A percentile compares a stretch with the other conserved stretches of the same genome.
phyloP scores from a whole-genome alignment of 495 filamentous ascomycete genomes.

The Niebla homalea region DNA sequence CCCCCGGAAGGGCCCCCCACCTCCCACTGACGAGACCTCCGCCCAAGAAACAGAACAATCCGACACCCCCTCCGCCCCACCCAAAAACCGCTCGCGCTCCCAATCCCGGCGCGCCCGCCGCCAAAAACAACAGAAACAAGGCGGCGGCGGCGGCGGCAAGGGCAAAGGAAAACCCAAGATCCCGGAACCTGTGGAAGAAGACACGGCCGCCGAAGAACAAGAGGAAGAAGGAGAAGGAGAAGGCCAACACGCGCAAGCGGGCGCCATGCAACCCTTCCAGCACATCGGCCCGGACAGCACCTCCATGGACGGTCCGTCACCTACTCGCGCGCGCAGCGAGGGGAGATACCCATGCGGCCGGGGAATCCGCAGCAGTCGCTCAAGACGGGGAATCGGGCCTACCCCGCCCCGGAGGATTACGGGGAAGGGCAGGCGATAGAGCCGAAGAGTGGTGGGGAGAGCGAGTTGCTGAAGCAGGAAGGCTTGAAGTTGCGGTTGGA shows the following conservation, averaged over 20 bases:
- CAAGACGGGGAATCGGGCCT: constrained; percentile 10
- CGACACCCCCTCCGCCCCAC: constrained; percentile 9
- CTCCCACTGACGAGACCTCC: background rate
- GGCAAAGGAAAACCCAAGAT: constrained; percentile 2
- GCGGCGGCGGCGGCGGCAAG: background rate
- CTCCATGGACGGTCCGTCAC: constrained; percentile 37
- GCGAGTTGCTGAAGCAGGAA: constrained; percentile 11
- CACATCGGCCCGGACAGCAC: constrained; percentile 34
- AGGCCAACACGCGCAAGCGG: constrained; percentile 9
- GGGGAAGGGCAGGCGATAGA: constrained; percentile 26
- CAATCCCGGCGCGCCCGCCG: constrained; percentile 20
- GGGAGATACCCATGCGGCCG: constrained; percentile 31
- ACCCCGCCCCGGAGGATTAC: constrained; percentile 26
- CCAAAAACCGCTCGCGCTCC: constrained; percentile 16
- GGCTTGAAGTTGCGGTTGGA: constrained; percentile 49
- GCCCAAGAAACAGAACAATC: constrained; percentile 8
- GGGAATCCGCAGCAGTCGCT: constrained; percentile 26
- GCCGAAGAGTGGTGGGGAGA: constrained; percentile 4
- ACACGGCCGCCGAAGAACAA: background rate
- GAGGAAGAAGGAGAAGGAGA: background rate
- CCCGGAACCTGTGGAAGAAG: constrained; percentile 3
- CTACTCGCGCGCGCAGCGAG: constrained; percentile 29
- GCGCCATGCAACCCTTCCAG: constrained; percentile 35
- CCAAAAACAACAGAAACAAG: constrained; percentile 13
- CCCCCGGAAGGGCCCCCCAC: constrained; percentile 5